Conservation (phyloP, 371 early-diverging fungal genomes). For the Apophysomyces sp. region DNA sequence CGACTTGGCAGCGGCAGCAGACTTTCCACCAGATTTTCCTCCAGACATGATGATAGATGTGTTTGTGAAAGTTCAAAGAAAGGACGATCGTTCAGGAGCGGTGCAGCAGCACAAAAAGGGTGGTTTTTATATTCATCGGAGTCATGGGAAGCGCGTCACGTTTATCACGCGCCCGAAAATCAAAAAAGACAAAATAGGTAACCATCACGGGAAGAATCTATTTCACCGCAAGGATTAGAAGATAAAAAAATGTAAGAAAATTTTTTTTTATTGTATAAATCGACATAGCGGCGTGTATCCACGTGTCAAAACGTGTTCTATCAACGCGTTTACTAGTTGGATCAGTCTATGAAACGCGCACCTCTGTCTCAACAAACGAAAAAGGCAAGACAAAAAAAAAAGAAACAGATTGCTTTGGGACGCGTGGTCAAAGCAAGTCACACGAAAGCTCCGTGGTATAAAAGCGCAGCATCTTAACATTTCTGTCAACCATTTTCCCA, state of each 20-base stretch:
- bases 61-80: background rate
- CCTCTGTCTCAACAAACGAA: background rate
- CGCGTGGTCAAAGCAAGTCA: slow-evolving; percentile 1
- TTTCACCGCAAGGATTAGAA: background rate
- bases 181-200: background rate
- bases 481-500: slow-evolving; percentile 4
- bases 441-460: slow-evolving; percentile 5
- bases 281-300: background rate
- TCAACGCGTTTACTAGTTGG: background rate
- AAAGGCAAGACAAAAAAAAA: background rate
- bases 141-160: background rate
- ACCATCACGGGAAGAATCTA: too few species aligned
- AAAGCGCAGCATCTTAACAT: slow-evolving; percentile 9
- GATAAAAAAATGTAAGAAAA: background rate
- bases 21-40: slow-evolving; percentile 54
- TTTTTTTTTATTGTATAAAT: slow-evolving; percentile 11
- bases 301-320: slow-evolving; percentile 8
- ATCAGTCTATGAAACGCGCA: background rate
- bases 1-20: slow-evolving; percentile 56
- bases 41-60: slow-evolving; percentile 32
- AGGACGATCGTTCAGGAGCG: background rate
- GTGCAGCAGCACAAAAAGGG: background rate
- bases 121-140: background rate
- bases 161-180: background rate
- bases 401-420: background rate